These are phyloP conservation scores for Citrullus colocynthis DNA, from an alignment of 306 rosid genomes.

Conservation along the genomic window DNA sequence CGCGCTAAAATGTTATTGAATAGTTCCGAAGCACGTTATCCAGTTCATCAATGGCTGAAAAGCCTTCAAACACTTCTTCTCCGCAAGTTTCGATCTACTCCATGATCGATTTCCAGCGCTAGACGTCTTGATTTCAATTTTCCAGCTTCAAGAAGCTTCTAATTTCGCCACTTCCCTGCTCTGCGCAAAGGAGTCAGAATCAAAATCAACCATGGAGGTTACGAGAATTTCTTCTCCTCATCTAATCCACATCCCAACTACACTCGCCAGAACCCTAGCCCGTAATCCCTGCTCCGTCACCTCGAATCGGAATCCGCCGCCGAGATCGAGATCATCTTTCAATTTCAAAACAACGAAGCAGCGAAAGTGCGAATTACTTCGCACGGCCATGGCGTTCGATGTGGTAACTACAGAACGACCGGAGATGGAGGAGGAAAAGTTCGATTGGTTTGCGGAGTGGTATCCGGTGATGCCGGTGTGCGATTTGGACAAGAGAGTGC, in stretches of 20 bases:
- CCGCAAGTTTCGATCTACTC: not conserved
- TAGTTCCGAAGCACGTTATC: not conserved
- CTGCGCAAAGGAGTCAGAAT: not conserved
- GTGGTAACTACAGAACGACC: conserved; percentile 23
- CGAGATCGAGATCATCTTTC: not conserved
- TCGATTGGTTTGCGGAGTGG: conserved; percentile 85
- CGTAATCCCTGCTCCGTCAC: not conserved
- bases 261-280: not conserved
- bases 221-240: not conserved
- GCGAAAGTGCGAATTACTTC: not conserved
- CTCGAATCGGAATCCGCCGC: not conserved
- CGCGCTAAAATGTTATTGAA: not conserved
- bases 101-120: not conserved
- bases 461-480: conserved; percentile 83
- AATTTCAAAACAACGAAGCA: not conserved
- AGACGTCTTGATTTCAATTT: not conserved
- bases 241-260: not conserved
- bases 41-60: not conserved
- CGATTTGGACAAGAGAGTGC: conserved; percentile 70
- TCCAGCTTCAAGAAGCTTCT: not conserved
- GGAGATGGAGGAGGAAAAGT: conserved; percentile 22
- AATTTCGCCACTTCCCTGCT: not conserved
- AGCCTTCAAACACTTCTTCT: not conserved
- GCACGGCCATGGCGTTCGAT: conserved; percentile 31
- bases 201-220: conserved; percentile 6